Evolutionary conservation across 2,329 filamentous ascomycete species (phyloP), one percentile per base, ranked within the genome.

Genomic region (Diaporthe sp.): DNA sequence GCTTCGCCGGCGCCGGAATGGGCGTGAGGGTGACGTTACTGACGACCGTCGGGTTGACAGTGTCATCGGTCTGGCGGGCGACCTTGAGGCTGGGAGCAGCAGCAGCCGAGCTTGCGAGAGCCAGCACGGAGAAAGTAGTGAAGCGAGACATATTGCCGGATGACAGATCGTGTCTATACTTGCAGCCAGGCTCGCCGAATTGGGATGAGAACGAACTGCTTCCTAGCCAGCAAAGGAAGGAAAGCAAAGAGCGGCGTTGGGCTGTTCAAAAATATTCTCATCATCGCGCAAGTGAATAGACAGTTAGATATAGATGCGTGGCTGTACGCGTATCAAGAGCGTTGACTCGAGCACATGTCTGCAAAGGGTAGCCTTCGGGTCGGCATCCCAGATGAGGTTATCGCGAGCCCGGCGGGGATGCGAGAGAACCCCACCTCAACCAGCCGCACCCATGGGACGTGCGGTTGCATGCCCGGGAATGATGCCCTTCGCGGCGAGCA

Each of bases 1-100:
- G n/a, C 38, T 64, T 54, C 1, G 42, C 19, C 4, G 74, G 58
- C 47, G 55, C 70, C 9, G 57, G 38, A 45, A 72, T 68, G 22
- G 73, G 73, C 3, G 68, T 50, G 4, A 74, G 69, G 35, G 69
- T 74, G 50, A 68, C 40, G 17, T 74, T 74, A 60, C 57, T 74
- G 42, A 71, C 60, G 50, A 40, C 40, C 28, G 66, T 55, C 5
- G 45, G 33, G 38, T 71, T 74, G 8, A 66, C 30, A 6, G 52
- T 35, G 9, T 58, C 54, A n/a, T 50, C 60, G n/a, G 71, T 10
- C 70, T 75, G 74, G 33, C 74, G 74, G 25, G 22, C 30, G 19
- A 17, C n/a, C 38, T 45, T 70, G 54, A 71, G 13, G n/a, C 42
- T 40, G 8, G 61, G 70, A n/a, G 60, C 60, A 40, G 69, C 73